These are phyloP conservation scores for Starmerella khaoyaiensis DNA, from an alignment of 805 yeast species.

Conservation along the genomic window DNA sequence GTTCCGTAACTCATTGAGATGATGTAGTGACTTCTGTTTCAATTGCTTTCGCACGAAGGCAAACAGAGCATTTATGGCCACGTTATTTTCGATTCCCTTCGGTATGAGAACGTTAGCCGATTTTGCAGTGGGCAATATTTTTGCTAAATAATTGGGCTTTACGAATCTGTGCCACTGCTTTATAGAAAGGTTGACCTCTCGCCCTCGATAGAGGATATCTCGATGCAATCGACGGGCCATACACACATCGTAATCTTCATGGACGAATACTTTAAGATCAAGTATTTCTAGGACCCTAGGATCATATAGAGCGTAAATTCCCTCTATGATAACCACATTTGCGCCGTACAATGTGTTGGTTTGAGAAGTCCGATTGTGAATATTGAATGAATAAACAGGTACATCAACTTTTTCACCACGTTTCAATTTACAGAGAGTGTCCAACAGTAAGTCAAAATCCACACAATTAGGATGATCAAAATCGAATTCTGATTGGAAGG, in stretches of 20 bases:
- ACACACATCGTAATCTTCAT: conserved; percentile 87
- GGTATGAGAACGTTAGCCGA: conserved; percentile 86
- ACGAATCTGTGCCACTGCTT: conserved; percentile 85
- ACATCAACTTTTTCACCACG: conserved; percentile 54
- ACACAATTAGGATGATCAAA: conserved; percentile 79
- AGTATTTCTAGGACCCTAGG: conserved; percentile 54
- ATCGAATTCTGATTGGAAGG: conserved; percentile 61
- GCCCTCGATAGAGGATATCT: conserved; percentile 73
- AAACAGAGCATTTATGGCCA: conserved; percentile 70
- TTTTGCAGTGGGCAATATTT: conserved; percentile 61
- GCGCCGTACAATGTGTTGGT: conserved; percentile 80
- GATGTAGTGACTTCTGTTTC: conserved; percentile 48
- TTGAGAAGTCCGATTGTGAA: conserved; percentile 50
- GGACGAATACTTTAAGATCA: conserved; percentile 83
- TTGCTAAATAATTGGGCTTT: conserved; percentile 76
- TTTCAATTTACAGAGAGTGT: conserved; percentile 52
- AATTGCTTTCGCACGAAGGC: conserved; percentile 68
- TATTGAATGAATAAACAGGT: conserved; percentile 55
- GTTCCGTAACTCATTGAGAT: conserved; percentile 47
- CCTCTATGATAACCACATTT: conserved; percentile 83
- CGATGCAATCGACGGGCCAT: conserved; percentile 76
- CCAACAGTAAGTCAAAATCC: conserved; percentile 59
- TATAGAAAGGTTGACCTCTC: conserved; percentile 71
- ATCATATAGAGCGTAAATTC: conserved; percentile 72
- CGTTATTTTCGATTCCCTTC: conserved; percentile 66